Conservation (phyloP, 192 early-diverging fungal genomes). For the Borealophlyctis nickersoniae region DNA sequence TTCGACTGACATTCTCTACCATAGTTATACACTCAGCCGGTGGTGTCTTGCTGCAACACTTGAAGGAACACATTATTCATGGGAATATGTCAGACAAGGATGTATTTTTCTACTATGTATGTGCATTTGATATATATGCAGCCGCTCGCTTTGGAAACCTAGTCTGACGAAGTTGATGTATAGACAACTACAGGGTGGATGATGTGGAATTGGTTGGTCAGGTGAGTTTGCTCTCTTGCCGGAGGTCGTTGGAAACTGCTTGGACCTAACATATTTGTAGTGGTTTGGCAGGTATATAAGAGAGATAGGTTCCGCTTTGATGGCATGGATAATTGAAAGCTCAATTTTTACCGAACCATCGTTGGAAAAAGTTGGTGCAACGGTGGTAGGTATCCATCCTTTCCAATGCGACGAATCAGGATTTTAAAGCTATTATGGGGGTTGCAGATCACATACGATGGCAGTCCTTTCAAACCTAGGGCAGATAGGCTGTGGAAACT, state of each 20-base stretch:
- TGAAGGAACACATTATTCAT: constrained; percentile 92
- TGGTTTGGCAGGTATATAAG: constrained; percentile 6
- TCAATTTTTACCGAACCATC: too few species aligned
- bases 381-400: too few species aligned
- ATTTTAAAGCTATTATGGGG: too few species aligned
- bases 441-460: constrained; percentile 75
- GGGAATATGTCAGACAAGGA: constrained; percentile 72
- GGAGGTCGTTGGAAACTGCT: constrained; percentile 12
- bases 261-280: neutral
- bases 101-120: constrained; percentile 75
- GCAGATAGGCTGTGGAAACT: constrained; percentile 74
- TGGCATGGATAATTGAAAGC: too few species aligned
- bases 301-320: neutral
- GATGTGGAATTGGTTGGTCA: constrained; percentile 99
- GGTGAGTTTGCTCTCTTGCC: too few species aligned
- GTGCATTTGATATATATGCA: neutral
- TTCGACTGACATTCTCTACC: neutral
- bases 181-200: constrained; percentile 76
- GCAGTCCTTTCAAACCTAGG: constrained; percentile 88
- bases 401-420: too few species aligned
- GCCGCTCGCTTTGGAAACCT: neutral
- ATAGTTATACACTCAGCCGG: neutral
- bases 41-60: constrained; percentile 86
- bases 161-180: neutral
- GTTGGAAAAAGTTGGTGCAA: too few species aligned